phyloP scores from a whole-genome alignment of 495 filamentous ascomycete species.

The Xanthoparmelia taractica region DNA sequence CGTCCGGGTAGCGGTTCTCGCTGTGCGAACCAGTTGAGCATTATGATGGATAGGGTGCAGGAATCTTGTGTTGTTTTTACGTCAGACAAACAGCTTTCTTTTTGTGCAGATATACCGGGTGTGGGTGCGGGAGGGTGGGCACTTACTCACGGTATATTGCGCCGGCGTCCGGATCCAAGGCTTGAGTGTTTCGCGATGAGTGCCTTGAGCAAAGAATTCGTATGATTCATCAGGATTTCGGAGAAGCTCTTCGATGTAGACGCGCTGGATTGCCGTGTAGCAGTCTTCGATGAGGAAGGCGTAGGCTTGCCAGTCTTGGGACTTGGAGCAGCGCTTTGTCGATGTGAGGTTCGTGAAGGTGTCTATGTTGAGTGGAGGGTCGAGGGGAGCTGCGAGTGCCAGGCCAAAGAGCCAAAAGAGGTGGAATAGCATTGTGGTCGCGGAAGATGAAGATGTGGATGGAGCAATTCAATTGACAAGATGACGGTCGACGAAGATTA shows the following conservation, averaged over 20 bases:
- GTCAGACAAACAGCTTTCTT: not conserved
- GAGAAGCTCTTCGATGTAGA: constrained; percentile 8
- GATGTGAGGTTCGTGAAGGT: not conserved
- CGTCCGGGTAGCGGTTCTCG: not conserved
- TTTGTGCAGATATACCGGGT: not conserved
- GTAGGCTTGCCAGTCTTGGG: not conserved
- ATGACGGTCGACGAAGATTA: not conserved
- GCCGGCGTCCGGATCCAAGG: not conserved
- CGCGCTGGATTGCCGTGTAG: constrained; percentile 9
- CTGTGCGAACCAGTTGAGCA: not conserved
- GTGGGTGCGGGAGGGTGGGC: not conserved
- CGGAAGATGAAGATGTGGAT: not conserved
- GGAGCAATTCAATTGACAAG: too few relatives aligned
- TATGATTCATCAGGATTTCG: not conserved
- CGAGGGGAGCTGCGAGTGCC: not conserved
- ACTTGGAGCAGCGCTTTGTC: not conserved
- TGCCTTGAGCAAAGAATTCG: not conserved
- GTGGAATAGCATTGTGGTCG: not conserved
- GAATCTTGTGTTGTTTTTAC: not conserved
- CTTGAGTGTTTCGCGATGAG: not conserved
- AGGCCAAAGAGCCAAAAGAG: not conserved
- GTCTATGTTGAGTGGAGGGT: not conserved
- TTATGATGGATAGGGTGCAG: constrained; percentile 9
- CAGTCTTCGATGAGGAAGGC: constrained; percentile 15
- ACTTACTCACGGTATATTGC: constrained; percentile 11